phyloP scores from a whole-genome alignment of 1,139 yeast species.

The Geotrichum reessii region DNA sequence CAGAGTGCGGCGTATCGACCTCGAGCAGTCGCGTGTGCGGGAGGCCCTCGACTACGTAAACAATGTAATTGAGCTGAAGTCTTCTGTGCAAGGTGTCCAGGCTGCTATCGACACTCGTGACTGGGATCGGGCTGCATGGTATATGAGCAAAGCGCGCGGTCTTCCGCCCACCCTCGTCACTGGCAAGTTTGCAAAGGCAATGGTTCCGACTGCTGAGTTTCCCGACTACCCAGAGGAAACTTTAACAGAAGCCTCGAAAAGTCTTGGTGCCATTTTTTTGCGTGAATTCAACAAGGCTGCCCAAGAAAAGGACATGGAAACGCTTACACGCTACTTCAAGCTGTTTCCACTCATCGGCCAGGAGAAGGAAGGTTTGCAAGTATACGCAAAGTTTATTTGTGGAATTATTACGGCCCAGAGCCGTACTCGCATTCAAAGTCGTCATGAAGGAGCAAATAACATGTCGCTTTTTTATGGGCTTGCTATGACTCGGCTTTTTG shows the following conservation, averaged over 20 bases:
- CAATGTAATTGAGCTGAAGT: constrained; percentile 57
- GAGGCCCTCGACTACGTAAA: constrained; percentile 60
- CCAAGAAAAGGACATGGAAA: constrained; percentile 54
- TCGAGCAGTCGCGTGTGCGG: constrained; percentile 63
- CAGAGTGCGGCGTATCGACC: constrained; percentile 63
- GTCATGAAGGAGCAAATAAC: constrained; percentile 26
- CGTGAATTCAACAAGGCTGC: constrained; percentile 69
- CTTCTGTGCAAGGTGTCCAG: constrained; percentile 60
- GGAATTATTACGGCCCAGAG: constrained; percentile 77
- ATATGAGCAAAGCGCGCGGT: constrained; percentile 49
- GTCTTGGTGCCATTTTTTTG: constrained; percentile 54
- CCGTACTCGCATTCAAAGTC: constrained; percentile 48
- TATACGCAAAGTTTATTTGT: constrained; percentile 82
- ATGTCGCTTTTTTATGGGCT: constrained; percentile 49
- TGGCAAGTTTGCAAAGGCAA: constrained; percentile 72
- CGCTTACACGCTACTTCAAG: constrained; percentile 72
- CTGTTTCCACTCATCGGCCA: constrained; percentile 81
- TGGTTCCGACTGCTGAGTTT: constrained; percentile 87
- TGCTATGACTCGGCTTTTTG: constrained; percentile 70
- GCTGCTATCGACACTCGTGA: constrained; percentile 61
- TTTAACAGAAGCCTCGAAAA: constrained; percentile 52
- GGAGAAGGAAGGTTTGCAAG: constrained; percentile 63
- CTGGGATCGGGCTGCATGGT: constrained; percentile 67
- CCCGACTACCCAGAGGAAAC: constrained; percentile 71
- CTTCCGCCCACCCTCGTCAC: constrained; percentile 50